Evolutionary conservation across 768 basidiomycete genomes (phyloP).

Genomic region (Trametes cingulata): DNA sequence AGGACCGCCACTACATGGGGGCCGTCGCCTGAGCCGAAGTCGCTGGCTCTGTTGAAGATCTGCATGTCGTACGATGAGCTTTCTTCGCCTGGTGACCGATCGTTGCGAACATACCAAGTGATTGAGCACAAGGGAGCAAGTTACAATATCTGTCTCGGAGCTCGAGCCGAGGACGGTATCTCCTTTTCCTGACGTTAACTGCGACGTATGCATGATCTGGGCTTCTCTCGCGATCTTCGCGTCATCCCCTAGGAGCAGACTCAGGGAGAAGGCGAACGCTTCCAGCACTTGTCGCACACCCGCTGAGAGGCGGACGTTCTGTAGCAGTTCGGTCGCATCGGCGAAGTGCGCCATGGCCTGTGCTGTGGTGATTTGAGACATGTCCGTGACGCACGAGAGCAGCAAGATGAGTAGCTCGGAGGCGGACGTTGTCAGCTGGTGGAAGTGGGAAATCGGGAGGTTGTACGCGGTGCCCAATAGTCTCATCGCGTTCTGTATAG

Average conservation of each 20-base stretch:
- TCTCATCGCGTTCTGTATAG: slow-evolving; percentile 60
- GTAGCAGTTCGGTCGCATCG: slow-evolving; percentile 56
- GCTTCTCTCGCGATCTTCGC: slow-evolving; percentile 69
- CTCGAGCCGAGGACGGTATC: slow-evolving; percentile 52
- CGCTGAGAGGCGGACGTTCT: slow-evolving; percentile 51
- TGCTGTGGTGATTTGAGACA: slow-evolving; percentile 60
- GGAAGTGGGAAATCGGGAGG: slow-evolving; percentile 52
- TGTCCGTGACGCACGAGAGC: slow-evolving; percentile 58
- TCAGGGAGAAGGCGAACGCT: slow-evolving; percentile 56
- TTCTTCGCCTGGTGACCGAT: background rate
- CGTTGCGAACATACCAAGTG: slow-evolving; percentile 64
- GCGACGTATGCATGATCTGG: slow-evolving; percentile 67
- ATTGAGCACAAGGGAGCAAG: slow-evolving; percentile 61
- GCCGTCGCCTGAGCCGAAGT: slow-evolving; percentile 64
- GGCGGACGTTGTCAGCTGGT: slow-evolving; percentile 57
- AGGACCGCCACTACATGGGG: slow-evolving; percentile 26
- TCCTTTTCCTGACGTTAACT: slow-evolving; percentile 56
- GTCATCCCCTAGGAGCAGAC: slow-evolving; percentile 66
- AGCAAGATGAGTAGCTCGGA: slow-evolving; percentile 66
- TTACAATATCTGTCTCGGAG: slow-evolving; percentile 65
- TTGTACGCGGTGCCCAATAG: slow-evolving; percentile 59
- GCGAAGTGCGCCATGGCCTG: slow-evolving; percentile 52
- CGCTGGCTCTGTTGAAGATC: slow-evolving; percentile 58
- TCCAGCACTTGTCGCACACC: slow-evolving; percentile 60
- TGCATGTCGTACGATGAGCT: slow-evolving; percentile 30